Conservation (phyloP, 139 green algal species). For the Klebsormidium nitens region DNA sequence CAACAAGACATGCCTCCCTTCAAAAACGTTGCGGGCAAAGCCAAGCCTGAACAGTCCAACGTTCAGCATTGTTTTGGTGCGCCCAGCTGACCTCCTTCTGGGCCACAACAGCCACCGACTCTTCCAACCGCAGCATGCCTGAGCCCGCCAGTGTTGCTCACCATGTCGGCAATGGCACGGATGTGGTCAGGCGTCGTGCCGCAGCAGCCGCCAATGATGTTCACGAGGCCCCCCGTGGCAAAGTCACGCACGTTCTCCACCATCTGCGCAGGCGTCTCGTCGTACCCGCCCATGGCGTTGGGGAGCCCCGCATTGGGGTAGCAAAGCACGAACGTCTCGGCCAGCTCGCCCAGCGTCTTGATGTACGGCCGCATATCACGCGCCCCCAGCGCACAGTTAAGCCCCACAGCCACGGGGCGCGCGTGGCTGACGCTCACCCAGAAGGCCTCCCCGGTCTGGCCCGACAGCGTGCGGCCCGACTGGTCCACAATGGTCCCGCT, state of each 20-base stretch:
- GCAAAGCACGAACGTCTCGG: conserved; percentile 93
- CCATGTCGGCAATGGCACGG: conserved; percentile 55
- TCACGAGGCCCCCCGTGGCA: conserved; percentile 79
- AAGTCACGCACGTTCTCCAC: conserved; percentile 91
- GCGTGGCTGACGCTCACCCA: conserved; percentile 90
- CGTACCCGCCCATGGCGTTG: conserved; percentile 97
- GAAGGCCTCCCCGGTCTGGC: conserved; percentile 98
- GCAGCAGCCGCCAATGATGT: conserved; percentile 94
- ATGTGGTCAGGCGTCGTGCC: conserved; percentile 89
- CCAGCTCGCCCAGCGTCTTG: conserved; percentile 71
- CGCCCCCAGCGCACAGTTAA: conserved; percentile 96
- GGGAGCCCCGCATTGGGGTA: conserved; percentile 97
- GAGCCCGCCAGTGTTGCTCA: no score
- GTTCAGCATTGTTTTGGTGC: no score
- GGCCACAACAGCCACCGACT: no score
- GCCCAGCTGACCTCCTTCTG: no score
- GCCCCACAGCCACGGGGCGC: conserved; percentile 85
- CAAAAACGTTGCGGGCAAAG: no score
- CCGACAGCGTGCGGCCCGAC: conserved; percentile 86
- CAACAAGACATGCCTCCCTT: no score
- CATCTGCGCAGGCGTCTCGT: conserved; percentile 91
- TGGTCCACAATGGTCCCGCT: conserved; percentile 95
- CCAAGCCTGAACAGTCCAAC: no score
- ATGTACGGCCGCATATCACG: conserved; percentile 92
- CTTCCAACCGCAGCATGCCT: no score